Conservation (phyloP, 495 filamentous ascomycete genomes). For the Thermothielavioides terrestris region DNA sequence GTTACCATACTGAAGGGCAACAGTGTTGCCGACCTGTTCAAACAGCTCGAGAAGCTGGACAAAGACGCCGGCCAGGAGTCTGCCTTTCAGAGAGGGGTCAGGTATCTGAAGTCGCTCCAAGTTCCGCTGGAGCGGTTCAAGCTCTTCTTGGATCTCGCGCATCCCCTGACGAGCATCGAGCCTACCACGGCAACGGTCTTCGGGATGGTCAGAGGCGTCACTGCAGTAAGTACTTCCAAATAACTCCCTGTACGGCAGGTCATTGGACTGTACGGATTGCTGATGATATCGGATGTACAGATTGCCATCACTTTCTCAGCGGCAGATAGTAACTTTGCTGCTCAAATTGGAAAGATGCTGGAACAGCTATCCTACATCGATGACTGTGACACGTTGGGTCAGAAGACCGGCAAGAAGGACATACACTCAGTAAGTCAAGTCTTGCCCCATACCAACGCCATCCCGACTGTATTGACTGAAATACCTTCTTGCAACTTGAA, state of each 20-base stretch:
- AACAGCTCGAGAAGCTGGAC: conserved; percentile 1
- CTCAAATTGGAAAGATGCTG: conserved; percentile 15
- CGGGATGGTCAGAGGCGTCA: background rate
- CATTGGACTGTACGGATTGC: too few species aligned
- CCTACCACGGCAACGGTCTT: background rate
- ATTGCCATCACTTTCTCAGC: conserved; percentile 16
- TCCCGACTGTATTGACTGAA: too few species aligned
- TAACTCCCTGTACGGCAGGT: background rate
- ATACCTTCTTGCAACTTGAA: too few species aligned
- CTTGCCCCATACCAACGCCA: too few species aligned
- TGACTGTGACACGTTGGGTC: conserved; percentile 23
- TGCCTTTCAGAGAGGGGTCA: background rate
- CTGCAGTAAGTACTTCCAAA: background rate
- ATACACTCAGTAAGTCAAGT: conserved; percentile 11
- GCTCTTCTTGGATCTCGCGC: background rate
- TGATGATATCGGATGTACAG: too few species aligned
- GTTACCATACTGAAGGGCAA: background rate
- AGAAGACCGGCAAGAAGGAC: conserved; percentile 16
- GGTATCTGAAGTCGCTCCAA: background rate
- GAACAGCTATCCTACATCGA: conserved; percentile 19
- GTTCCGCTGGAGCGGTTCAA: background rate
- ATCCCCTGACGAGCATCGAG: conserved; percentile 9
- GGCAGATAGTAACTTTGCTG: conserved; percentile 3
- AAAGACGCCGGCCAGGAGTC: conserved; percentile 10
- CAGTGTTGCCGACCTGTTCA: background rate